Percentiles rank a stretch among this genome's conserved stretches.
phyloP scores from a whole-genome alignment of 2,329 filamentous ascomycete species.

The Trichoderma atrobrunneum region DNA sequence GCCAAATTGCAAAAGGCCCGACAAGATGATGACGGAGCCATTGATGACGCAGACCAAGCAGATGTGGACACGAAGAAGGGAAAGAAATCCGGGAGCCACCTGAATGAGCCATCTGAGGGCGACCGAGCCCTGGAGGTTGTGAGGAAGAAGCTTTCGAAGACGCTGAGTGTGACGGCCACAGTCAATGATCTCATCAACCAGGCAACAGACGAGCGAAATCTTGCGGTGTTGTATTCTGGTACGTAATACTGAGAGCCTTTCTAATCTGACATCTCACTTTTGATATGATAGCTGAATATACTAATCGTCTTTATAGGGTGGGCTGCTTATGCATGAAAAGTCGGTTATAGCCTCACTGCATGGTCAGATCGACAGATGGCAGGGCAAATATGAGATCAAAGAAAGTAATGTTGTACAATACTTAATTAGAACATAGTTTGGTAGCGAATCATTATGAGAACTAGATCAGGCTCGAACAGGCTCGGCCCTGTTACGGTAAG shows the following conservation, averaged over 20 bases:
- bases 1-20: constrained; percentile 64
- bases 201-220: constrained; percentile 86
- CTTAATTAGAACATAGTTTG: background rate
- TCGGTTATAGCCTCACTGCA: background rate
- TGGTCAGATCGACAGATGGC: background rate
- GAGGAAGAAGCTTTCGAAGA: constrained; percentile 92
- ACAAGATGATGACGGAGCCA: constrained; percentile 44
- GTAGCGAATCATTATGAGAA: too few species aligned
- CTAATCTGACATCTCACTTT: background rate
- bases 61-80: constrained; percentile 43
- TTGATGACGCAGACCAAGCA: constrained; percentile 38
- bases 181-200: constrained; percentile 97
- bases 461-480: background rate
- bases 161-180: constrained; percentile 87
- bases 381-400: background rate
- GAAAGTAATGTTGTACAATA: background rate
- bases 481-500: background rate
- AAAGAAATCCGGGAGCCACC: constrained; percentile 34
- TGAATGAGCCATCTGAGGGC: constrained; percentile 69
- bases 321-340: constrained; percentile 44
- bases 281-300: background rate
- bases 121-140: constrained; percentile 90
- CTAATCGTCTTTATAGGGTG: constrained; percentile 35
- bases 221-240: constrained; percentile 87
- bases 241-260: constrained; percentile 32